Conservation (phyloP, 1,284 basidiomycete genomes). For the Rhodotorula sp. region DNA sequence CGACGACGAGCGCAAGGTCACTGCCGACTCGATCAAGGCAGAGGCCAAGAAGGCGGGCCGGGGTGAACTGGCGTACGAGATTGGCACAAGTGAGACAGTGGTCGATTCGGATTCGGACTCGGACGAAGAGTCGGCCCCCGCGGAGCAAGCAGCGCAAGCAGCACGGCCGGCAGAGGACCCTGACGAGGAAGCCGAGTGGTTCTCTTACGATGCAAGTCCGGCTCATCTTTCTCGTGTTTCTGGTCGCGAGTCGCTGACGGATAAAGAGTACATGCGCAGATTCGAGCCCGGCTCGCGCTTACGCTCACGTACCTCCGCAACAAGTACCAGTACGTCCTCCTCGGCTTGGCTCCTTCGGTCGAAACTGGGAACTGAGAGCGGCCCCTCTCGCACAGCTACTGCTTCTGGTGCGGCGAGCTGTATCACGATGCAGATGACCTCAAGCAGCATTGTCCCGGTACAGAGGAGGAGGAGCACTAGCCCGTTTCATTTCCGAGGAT, state of each 20-base stretch:
- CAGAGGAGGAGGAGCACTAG: constrained; percentile 67
- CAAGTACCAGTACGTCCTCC: constrained; percentile 45
- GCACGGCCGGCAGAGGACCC: not conserved
- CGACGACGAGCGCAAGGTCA: constrained; percentile 19
- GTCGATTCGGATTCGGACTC: constrained; percentile 22
- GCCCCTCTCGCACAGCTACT: constrained; percentile 59
- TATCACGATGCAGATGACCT: constrained; percentile 66
- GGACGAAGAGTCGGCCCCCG: constrained; percentile 17
- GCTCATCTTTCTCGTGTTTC: not conserved
- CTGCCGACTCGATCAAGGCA: constrained; percentile 4
- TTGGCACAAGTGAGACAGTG: constrained; percentile 28
- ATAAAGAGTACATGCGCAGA: constrained; percentile 51
- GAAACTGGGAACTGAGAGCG: too few species aligned
- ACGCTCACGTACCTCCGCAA: constrained; percentile 71
- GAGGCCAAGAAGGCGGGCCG: constrained; percentile 10
- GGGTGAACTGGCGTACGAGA: constrained; percentile 26
- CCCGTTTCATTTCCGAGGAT: too few species aligned
- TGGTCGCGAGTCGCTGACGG: not conserved
- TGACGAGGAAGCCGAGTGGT: constrained; percentile 25
- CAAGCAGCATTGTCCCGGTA: constrained; percentile 66
- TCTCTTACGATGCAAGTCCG: constrained; percentile 21
- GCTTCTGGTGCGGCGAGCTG: constrained; percentile 80
- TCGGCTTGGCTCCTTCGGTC: not conserved
- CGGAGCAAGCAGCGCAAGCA: constrained; percentile 3
- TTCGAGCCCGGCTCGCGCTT: constrained; percentile 64